A percentile compares a stretch with the other conserved stretches of the same genome.
phyloP scores from a whole-genome alignment of 2,329 filamentous ascomycete genomes.

The Clonostachys sp. region DNA sequence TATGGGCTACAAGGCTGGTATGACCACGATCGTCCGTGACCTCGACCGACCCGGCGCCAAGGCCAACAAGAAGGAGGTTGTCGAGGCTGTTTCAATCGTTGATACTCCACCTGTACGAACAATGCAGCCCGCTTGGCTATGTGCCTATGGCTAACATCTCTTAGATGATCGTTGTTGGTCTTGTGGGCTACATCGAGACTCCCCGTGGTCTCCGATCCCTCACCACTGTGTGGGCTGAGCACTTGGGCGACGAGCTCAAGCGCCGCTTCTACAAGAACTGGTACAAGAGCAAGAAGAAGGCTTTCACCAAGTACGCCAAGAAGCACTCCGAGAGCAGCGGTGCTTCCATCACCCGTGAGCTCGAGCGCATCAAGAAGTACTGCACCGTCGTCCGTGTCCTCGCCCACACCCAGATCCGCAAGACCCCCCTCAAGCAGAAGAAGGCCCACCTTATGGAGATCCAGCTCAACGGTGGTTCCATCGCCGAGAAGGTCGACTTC shows the following conservation, averaged over 20 bases:
- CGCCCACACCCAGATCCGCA: slow-evolving; percentile 98
- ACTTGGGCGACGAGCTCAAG: slow-evolving; percentile 97
- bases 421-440: slow-evolving; percentile 99
- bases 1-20: slow-evolving; percentile 99
- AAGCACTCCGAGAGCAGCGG: slow-evolving; percentile 95
- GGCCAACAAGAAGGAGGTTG: slow-evolving; percentile 98
- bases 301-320: slow-evolving; percentile 99
- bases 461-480: slow-evolving; percentile 96
- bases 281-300: slow-evolving; percentile 99
- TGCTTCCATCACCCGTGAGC: slow-evolving; percentile 87
- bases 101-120: slow-evolving; percentile 93
- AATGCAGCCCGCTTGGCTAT: slow-evolving; percentile 77
- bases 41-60: slow-evolving; percentile 98
- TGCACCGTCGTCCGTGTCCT: slow-evolving; percentile 98
- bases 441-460: slow-evolving; percentile 99
- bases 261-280: slow-evolving; percentile 99
- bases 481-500: slow-evolving; percentile 96
- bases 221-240: slow-evolving; percentile 99
- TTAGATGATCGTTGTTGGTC: slow-evolving; percentile 99
- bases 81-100: slow-evolving; percentile 83
- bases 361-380: slow-evolving; percentile 99
- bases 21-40: slow-evolving; percentile 99
- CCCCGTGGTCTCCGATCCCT: slow-evolving; percentile 98
- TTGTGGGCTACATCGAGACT: slow-evolving; percentile 99
- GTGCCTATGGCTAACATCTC: slow-evolving; percentile 68